These are phyloP conservation scores for Apium graveolens DNA, from an alignment of 129 eudicot species.

Conservation along the genomic window DNA sequence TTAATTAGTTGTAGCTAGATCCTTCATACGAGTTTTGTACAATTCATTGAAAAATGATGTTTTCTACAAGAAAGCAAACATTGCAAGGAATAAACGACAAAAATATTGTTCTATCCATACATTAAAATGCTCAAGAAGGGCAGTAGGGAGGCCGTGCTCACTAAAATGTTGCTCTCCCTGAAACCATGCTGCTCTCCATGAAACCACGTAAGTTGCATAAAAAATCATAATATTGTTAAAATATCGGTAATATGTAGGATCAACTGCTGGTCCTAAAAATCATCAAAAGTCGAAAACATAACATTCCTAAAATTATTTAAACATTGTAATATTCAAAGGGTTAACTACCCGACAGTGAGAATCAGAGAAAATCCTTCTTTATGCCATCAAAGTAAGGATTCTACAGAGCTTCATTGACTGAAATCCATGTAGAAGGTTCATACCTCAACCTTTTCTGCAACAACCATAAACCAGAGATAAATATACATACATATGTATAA, in stretches of 20 bases:
- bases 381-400: constrained; percentile 77
- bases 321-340: neutral
- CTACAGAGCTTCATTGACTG: constrained; percentile 93
- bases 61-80: neutral
- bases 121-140: constrained; percentile 41
- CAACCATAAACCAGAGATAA: neutral
- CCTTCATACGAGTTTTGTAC: too few species aligned
- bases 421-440: constrained; percentile 76
- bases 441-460: constrained; percentile 70
- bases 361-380: constrained; percentile 53
- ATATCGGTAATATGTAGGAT: neutral
- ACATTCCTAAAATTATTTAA: neutral
- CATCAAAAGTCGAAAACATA: neutral
- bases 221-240: neutral
- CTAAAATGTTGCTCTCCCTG: too few species aligned
- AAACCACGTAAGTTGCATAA: neutral
- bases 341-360: neutral
- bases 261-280: constrained; percentile 12
- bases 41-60: neutral
- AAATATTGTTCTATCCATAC: neutral
- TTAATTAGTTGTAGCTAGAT: too few species aligned
- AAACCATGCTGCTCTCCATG: too few species aligned
- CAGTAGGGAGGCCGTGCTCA: neutral
- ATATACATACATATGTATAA: neutral
- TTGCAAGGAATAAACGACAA: neutral